Conservation (phyloP, 2,329 filamentous ascomycete genomes). For the Cordyceps cicadae region DNA sequence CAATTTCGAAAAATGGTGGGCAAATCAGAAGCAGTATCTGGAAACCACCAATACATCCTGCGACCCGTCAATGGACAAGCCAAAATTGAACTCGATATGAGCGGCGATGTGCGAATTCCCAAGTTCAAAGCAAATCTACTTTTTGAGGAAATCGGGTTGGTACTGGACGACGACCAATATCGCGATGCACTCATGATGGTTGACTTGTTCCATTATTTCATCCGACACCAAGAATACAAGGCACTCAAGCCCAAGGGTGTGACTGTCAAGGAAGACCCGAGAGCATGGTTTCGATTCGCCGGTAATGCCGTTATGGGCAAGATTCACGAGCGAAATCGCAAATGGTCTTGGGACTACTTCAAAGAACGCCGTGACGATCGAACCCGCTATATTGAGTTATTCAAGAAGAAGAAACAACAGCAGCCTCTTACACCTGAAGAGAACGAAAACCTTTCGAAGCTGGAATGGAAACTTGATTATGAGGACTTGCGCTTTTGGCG, state of each 20-base stretch:
- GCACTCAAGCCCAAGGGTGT: conserved; percentile 77
- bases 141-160: conserved; percentile 95
- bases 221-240: conserved; percentile 95
- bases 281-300: conserved; percentile 87
- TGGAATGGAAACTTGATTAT: conserved; percentile 85
- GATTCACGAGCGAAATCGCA: conserved; percentile 86
- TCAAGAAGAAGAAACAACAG: conserved; percentile 84
- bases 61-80: conserved; percentile 93
- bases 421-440: conserved; percentile 65
- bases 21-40: conserved; percentile 50
- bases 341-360: conserved; percentile 96
- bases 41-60: conserved; percentile 81
- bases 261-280: conserved; percentile 78
- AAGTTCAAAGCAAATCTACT: conserved; percentile 85
- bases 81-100: conserved; percentile 92
- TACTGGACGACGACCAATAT: conserved; percentile 97
- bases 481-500: conserved; percentile 97
- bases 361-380: conserved; percentile 86
- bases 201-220: conserved; percentile 96
- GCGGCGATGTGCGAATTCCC: conserved; percentile 66
- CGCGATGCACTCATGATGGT: conserved; percentile 96
- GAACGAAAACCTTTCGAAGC: conserved; percentile 57
- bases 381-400: conserved; percentile 79
- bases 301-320: conserved; percentile 82
- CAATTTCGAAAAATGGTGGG: conserved; percentile 74